These are phyloP conservation scores for Chenopodium formosanum DNA, from an alignment of 148 eudicot genomes.

Conservation along the genomic window DNA sequence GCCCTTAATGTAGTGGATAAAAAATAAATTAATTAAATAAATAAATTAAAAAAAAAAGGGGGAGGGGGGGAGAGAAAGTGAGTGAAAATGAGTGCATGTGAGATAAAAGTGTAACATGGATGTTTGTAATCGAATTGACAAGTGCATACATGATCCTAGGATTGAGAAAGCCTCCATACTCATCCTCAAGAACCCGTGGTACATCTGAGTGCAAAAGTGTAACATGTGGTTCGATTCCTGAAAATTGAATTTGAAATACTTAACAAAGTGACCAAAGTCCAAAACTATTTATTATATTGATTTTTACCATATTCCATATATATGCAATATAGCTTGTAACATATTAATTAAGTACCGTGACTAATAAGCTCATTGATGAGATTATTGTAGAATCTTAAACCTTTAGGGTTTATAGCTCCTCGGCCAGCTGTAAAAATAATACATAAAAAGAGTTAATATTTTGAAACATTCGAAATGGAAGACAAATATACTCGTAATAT, in stretches of 20 bases:
- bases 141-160: slow-evolving; percentile 39
- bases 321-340: no score
- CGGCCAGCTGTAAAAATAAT: slow-evolving; percentile 43
- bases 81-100: no score
- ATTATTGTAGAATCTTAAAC: slow-evolving; percentile 50
- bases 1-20: no score
- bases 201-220: slow-evolving; percentile 46
- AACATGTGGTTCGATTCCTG: slow-evolving; percentile 73
- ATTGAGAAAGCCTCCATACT: slow-evolving; percentile 59
- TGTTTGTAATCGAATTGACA: neutral
- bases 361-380: slow-evolving; percentile 47
- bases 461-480: no score
- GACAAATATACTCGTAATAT: no score
- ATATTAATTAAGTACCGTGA: slow-evolving; percentile 29
- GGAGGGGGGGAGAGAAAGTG: no score
- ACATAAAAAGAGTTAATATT: neutral
- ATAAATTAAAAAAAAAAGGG: no score
- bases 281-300: no score
- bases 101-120: no score
- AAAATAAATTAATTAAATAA: no score
- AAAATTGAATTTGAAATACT: neutral
- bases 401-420: slow-evolving; percentile 51
- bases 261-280: no score
- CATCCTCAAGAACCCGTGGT: slow-evolving; percentile 61
- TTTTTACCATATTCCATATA: no score